Conservation (phyloP, 352 stramenopile species). For the Phytopythium litorale region DNA sequence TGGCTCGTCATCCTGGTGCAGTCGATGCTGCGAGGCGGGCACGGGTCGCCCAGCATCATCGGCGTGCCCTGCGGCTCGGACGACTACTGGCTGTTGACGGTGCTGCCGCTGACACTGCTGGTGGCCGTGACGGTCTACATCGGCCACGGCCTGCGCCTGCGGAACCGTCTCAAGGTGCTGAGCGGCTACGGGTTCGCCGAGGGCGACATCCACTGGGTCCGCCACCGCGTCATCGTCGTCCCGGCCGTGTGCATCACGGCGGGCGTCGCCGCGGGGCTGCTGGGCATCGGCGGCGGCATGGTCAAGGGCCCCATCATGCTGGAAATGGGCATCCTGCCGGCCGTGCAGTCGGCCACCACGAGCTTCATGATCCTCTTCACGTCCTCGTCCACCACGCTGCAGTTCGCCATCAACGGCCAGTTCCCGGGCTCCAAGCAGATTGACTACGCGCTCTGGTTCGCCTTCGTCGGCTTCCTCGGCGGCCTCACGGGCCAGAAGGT, state of each 20-base stretch:
- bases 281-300: conserved; percentile 96
- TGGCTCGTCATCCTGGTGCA: conserved; percentile 76
- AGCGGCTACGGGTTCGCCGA: conserved; percentile 77
- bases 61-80: conserved; percentile 91
- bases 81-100: conserved; percentile 92
- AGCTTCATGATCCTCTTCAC: conserved; percentile 91
- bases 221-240: conserved; percentile 86
- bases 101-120: conserved; percentile 78
- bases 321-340: conserved; percentile 93
- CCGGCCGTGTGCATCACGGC: conserved; percentile 92
- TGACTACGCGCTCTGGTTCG: conserved; percentile 92
- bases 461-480: conserved; percentile 87
- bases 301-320: conserved; percentile 98
- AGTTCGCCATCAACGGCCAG: conserved; percentile 79
- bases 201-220: conserved; percentile 95
- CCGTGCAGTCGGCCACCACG: conserved; percentile 88
- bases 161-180: conserved; percentile 72
- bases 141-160: conserved; percentile 53
- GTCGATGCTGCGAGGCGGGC: conserved; percentile 64
- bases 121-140: conserved; percentile 51
- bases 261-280: conserved; percentile 94
- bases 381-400: conserved; percentile 91
- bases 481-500: conserved; percentile 70
- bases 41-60: conserved; percentile 69
- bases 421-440: conserved; percentile 71